Percentiles rank a stretch among this genome's conserved stretches.
phyloP scores from a whole-genome alignment of 768 basidiomycete genomes.

The Boletus tylopilopsis region DNA sequence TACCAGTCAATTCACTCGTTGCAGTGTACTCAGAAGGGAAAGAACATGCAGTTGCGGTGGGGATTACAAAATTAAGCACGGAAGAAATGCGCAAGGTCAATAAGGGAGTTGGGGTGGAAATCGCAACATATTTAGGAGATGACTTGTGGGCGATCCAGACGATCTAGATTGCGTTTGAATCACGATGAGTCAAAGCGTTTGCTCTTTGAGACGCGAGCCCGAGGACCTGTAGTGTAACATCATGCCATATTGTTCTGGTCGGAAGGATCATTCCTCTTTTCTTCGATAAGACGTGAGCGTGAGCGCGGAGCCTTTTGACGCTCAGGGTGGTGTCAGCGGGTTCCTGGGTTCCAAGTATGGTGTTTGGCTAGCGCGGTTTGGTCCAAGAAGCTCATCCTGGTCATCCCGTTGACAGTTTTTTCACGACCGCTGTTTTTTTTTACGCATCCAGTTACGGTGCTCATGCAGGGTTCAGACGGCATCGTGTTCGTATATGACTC shows the following conservation, averaged over 20 bases:
- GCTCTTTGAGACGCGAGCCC: background rate
- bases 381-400: too few species aligned
- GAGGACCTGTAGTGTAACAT: background rate
- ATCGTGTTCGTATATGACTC: constrained; percentile 39
- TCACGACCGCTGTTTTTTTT: background rate
- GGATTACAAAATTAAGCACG: constrained; percentile 74
- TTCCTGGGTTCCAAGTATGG: background rate
- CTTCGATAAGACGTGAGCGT: background rate
- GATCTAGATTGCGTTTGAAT: constrained; percentile 39
- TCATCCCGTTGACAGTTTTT: background rate
- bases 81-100: constrained; percentile 90
- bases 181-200: background rate
- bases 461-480: constrained; percentile 15
- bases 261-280: constrained; percentile 14
- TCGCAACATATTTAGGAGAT: constrained; percentile 81
- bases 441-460: background rate
- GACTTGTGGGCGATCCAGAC: constrained; percentile 76
- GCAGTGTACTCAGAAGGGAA: constrained; percentile 96
- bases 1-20: constrained; percentile 75
- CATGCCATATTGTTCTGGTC: background rate
- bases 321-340: background rate
- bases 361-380: background rate
- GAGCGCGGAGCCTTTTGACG: too few species aligned
- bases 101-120: constrained; percentile 89
- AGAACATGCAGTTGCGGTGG: constrained; percentile 85